Conservation (phyloP, 2,329 filamentous ascomycete species). For the Aureobasidium sp. region DNA sequence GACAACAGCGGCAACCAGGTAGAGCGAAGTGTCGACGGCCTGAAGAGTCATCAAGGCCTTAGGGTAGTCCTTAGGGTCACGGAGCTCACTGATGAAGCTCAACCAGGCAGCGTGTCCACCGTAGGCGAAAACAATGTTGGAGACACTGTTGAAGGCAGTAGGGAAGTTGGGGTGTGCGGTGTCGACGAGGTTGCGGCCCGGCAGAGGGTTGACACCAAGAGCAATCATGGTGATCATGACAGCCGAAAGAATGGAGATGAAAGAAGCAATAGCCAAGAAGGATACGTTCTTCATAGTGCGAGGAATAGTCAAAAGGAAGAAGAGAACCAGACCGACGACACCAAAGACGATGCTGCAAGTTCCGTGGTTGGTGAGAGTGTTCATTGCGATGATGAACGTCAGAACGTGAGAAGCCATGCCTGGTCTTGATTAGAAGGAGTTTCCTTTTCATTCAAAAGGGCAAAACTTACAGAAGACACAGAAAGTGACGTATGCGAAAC, state of each 20-base stretch:
- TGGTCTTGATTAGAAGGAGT: neutral
- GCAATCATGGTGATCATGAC: conserved; percentile 62
- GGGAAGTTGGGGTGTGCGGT: conserved; percentile 35
- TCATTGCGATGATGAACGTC: conserved; percentile 63
- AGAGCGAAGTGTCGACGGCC: conserved; percentile 53
- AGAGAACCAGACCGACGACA: conserved; percentile 51
- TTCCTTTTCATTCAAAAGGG: neutral
- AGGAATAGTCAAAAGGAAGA: conserved; percentile 53
- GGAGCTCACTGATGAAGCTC: conserved; percentile 58
- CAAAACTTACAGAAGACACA: conserved; percentile 49
- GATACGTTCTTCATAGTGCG: conserved; percentile 56
- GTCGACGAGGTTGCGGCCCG: conserved; percentile 35
- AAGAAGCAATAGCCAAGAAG: conserved; percentile 55
- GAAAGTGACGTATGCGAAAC: conserved; percentile 56
- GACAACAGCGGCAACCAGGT: conserved; percentile 57
- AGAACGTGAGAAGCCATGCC: conserved; percentile 62
- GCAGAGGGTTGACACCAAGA: conserved; percentile 45
- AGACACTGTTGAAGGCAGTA: conserved; percentile 55
- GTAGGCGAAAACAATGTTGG: conserved; percentile 65
- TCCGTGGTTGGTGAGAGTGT: conserved; percentile 55
- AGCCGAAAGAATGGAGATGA: conserved; percentile 55
- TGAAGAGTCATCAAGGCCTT: conserved; percentile 59
- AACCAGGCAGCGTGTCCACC: conserved; percentile 61
- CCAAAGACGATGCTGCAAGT: conserved; percentile 60
- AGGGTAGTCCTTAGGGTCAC: conserved; percentile 53